phyloP scores from a whole-genome alignment of 345 rosid genomes.

The Eucalyptus curtisii region DNA sequence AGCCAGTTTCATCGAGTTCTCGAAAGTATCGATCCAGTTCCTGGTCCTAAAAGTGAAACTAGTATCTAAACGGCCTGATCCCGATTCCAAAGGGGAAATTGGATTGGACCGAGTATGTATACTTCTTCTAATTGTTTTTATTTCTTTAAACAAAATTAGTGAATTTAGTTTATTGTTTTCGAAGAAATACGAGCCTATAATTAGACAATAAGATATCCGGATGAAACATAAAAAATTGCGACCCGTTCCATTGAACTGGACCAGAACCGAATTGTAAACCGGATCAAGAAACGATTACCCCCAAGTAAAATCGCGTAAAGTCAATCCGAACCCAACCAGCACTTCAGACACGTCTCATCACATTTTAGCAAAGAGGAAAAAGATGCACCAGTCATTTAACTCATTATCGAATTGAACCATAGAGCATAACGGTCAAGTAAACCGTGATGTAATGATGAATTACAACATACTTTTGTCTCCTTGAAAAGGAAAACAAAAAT shows the following conservation, averaged over 20 bases:
- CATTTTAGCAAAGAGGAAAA: not conserved
- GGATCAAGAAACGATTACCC: rapidly evolving
- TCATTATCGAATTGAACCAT: not conserved
- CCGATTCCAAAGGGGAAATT: no score
- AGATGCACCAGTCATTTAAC: no score
- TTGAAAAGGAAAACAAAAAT: not conserved
- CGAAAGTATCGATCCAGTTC: rapidly evolving
- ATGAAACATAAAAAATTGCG: no score
- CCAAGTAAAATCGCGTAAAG: not conserved
- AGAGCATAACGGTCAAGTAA: not conserved
- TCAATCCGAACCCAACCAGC: not conserved
- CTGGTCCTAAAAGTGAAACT: rapidly evolving
- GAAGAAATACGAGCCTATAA: no score
- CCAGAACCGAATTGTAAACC: rapidly evolving
- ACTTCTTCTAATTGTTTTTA: no score
- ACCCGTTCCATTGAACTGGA: rapidly evolving
- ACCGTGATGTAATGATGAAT: not conserved
- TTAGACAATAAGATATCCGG: no score
- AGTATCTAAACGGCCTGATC: rapidly evolving
- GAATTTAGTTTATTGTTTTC: no score
- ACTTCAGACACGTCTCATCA: no score
- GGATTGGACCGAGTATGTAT: no score
- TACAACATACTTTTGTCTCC: not conserved
- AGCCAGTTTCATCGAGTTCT: rapidly evolving
- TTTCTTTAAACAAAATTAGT: no score